These are phyloP conservation scores for Colletotrichum navitas DNA, from an alignment of 2,329 filamentous ascomycete species.

Conservation along the genomic window DNA sequence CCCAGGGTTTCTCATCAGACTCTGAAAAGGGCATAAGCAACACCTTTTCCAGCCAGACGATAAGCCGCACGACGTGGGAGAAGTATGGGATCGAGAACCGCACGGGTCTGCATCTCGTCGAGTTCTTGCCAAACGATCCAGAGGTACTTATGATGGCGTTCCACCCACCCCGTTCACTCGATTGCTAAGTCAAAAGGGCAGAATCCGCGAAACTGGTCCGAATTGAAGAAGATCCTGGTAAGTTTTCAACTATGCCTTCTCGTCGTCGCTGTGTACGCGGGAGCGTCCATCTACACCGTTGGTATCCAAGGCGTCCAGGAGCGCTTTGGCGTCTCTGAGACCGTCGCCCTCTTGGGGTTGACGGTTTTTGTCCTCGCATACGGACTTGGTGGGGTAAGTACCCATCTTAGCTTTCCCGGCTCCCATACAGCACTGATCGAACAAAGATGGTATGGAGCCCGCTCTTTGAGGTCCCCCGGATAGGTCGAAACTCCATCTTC, in stretches of 20 bases:
- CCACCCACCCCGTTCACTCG: too few species aligned
- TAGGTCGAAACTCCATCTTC: conserved; percentile 43
- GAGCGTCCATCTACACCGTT: conserved; percentile 77
- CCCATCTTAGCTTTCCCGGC: background rate
- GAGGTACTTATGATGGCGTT: conserved; percentile 17
- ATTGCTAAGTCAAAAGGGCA: conserved; percentile 46
- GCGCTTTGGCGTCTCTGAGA: conserved; percentile 76
- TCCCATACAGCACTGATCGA: background rate
- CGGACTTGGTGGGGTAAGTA: conserved; percentile 68
- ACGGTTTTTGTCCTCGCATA: conserved; percentile 86
- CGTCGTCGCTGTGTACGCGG: conserved; percentile 30
- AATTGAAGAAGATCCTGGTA: conserved; percentile 69
- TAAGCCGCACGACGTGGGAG: conserved; percentile 22
- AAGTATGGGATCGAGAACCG: conserved; percentile 15
- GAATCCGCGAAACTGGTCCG: conserved; percentile 87
- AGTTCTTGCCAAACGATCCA: conserved; percentile 38
- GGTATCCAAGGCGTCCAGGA: conserved; percentile 74
- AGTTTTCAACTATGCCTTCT: conserved; percentile 67
- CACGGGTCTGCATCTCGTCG: conserved; percentile 24
- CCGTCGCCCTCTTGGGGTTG: conserved; percentile 79
- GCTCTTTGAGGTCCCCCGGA: conserved; percentile 41
- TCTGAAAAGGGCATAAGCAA: background rate
- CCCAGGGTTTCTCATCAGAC: conserved; percentile 4
- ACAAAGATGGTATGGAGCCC: conserved; percentile 42
- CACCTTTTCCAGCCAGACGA: conserved; percentile 12